phyloP scores from a whole-genome alignment of 305 asterid genomes.

The Fraxinus sp. region DNA sequence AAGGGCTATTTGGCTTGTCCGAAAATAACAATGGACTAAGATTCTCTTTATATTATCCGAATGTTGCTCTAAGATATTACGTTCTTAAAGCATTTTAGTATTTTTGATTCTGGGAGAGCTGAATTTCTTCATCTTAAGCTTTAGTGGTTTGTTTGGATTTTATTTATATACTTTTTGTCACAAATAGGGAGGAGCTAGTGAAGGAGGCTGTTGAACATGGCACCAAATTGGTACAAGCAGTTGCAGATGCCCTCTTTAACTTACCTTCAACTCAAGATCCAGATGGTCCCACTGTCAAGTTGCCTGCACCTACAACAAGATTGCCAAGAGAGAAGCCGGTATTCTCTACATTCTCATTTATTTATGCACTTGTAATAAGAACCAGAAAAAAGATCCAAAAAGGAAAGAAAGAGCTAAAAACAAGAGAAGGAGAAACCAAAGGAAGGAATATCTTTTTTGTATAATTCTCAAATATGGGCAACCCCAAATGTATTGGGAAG shows the following conservation, averaged over 20 bases:
- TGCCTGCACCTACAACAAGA: conserved; percentile 80
- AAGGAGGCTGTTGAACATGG: conserved; percentile 65
- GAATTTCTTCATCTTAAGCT: background rate
- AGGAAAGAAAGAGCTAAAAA: background rate
- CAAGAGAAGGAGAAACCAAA: background rate
- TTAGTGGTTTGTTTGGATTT: background rate
- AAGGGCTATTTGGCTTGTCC: background rate
- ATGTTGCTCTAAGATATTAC: background rate
- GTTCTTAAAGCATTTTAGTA: background rate
- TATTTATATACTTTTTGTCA: background rate
- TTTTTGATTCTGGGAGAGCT: background rate
- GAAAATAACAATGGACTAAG: background rate
- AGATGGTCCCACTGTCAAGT: conserved; percentile 70
- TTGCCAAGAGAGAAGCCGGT: conserved; percentile 92
- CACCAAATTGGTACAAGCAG: conserved; percentile 76
- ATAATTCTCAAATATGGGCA: background rate
- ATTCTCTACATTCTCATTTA: conserved; percentile 21
- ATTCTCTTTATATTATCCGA: background rate
- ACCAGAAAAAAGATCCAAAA: background rate
- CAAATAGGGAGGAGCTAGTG: conserved; percentile 66
- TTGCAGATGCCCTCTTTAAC: conserved; percentile 78
- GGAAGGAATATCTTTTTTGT: background rate
- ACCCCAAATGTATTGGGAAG: background rate
- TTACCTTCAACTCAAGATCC: conserved; percentile 69
- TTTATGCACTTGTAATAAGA: background rate